These are phyloP conservation scores for Macrolepiota fuliginosa DNA, from an alignment of 768 basidiomycete genomes.

Conservation along the genomic window DNA sequence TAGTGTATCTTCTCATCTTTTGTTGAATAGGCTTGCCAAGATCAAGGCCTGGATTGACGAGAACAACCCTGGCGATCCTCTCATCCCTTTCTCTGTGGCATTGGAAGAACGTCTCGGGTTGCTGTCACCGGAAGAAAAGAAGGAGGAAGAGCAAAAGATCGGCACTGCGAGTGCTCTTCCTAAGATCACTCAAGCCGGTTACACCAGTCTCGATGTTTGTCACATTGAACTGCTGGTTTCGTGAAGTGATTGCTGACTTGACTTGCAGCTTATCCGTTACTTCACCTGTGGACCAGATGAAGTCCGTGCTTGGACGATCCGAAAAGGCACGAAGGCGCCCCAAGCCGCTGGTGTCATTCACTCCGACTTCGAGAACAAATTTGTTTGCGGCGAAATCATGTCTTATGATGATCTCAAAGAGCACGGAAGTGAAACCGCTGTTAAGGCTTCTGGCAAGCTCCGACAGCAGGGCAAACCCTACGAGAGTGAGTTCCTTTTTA, in stretches of 20 bases:
- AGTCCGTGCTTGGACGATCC: constrained; percentile 97
- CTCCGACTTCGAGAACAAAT: constrained; percentile 97
- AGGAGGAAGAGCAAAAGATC: constrained; percentile 71
- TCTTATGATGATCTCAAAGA: constrained; percentile 86
- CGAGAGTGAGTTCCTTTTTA: constrained; percentile 61
- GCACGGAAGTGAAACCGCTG: constrained; percentile 84
- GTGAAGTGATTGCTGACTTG: constrained; percentile 1
- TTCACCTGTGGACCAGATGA: constrained; percentile 98
- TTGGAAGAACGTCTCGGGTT: constrained; percentile 84
- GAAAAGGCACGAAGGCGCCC: constrained; percentile 91
- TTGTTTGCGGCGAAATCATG: constrained; percentile 98
- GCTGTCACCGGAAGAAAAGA: constrained; percentile 66
- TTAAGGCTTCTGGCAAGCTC: constrained; percentile 94
- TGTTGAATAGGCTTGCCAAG: constrained; percentile 73
- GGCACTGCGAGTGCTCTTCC: constrained; percentile 76
- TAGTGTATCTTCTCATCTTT: background rate
- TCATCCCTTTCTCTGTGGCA: constrained; percentile 97
- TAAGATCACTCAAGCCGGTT: constrained; percentile 96
- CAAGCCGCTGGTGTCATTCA: constrained; percentile 99
- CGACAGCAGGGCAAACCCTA: constrained; percentile 97
- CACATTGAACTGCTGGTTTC: background rate
- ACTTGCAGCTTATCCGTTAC: constrained; percentile 79
- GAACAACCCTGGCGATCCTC: constrained; percentile 91
- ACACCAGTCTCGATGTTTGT: constrained; percentile 78
- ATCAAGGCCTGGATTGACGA: constrained; percentile 98